Percentiles rank a stretch among this genome's conserved stretches.
Conservation (phyloP, 75 land plant genomes). For the Ceratopteris richardii region DNA sequence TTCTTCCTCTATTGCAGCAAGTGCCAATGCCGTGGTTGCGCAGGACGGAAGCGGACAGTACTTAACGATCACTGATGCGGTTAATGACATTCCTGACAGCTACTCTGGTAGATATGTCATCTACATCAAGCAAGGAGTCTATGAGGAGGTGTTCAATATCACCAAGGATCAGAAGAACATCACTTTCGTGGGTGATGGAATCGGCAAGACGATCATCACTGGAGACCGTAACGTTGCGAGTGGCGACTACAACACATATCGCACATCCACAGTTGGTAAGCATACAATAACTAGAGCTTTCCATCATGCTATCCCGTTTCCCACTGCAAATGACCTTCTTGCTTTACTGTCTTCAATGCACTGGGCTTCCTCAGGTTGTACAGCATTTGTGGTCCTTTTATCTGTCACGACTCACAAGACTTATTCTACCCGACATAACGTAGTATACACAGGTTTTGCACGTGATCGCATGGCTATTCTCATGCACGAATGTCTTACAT, state of each 20-base stretch:
- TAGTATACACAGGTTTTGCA: too few relatives aligned
- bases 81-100: neutral
- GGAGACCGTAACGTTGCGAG: constrained; percentile 42
- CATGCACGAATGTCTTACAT: too few relatives aligned
- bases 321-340: too few relatives aligned
- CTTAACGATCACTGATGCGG: neutral
- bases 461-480: too few relatives aligned
- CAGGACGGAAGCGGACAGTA: constrained; percentile 4
- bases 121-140: constrained; percentile 32
- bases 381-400: too few relatives aligned
- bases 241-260: constrained; percentile 52
- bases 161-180: constrained; percentile 39
- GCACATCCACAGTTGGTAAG: constrained; percentile 67
- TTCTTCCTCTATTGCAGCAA: constrained; percentile 19
- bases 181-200: constrained; percentile 57
- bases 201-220: constrained; percentile 49
- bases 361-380: too few relatives aligned
- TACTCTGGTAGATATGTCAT: constrained; percentile 15
- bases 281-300: neutral
- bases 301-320: neutral
- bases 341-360: too few relatives aligned
- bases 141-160: constrained; percentile 46
- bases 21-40: constrained; percentile 16
- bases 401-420: too few relatives aligned
- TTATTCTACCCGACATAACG: too few relatives aligned